A percentile compares a stretch with the other conserved stretches of the same genome.
These are phyloP conservation scores for Trypanosoma vivax DNA, from an alignment of 208 protist genomes.

Conservation along the genomic window DNA sequence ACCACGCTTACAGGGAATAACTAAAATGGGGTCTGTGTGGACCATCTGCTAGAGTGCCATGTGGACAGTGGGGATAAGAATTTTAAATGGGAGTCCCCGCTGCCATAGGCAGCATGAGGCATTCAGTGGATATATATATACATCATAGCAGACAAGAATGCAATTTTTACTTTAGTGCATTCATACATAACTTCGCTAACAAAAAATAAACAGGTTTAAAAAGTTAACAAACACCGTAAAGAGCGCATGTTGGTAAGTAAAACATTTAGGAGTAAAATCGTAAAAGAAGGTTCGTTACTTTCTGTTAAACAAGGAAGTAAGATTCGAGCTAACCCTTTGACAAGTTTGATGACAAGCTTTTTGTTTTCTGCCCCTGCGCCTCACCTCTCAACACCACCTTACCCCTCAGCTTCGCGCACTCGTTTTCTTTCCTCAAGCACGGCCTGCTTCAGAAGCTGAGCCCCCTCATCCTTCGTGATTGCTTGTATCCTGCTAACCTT, in stretches of 20 bases:
- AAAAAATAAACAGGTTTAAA: constrained; percentile 6
- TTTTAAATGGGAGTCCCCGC: no score
- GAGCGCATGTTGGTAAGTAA: neutral
- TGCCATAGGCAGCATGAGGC: no score
- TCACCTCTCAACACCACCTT: no score
- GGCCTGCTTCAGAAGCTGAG: constrained; percentile 48
- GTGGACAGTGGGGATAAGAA: no score
- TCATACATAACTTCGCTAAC: constrained; percentile 18
- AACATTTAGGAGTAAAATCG: no score
- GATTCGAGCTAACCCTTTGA: neutral
- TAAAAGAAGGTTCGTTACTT: no score
- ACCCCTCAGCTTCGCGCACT: constrained; percentile 30
- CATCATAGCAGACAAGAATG: no score
- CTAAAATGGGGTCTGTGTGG: constrained; percentile 27
- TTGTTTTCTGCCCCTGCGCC: no score
- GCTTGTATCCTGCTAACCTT: constrained; percentile 90
- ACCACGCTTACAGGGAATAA: constrained; percentile 53
- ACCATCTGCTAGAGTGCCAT: neutral
- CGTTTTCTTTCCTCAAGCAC: constrained; percentile 57
- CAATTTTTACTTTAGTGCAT: constrained; percentile 5
- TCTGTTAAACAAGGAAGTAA: no score
- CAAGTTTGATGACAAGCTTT: no score
- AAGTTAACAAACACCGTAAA: neutral
- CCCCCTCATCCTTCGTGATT: constrained; percentile 66
- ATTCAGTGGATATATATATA: no score